Conservation (phyloP, 2,329 filamentous ascomycete species). For the Fusarium udum region DNA sequence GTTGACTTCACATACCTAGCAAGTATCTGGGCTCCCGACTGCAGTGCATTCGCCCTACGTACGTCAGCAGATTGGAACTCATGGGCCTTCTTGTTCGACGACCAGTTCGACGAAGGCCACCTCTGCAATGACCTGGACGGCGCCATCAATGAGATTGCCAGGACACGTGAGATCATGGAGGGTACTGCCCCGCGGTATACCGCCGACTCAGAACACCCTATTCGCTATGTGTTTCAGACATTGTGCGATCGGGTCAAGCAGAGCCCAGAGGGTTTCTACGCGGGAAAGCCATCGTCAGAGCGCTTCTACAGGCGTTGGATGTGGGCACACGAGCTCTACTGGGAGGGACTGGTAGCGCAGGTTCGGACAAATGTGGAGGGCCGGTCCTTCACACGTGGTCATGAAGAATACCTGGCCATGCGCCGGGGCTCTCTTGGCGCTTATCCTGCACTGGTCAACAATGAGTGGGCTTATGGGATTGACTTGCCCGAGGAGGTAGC, state of each 20-base stretch:
- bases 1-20: background rate
- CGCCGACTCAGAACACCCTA: background rate
- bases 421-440: background rate
- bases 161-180: background rate
- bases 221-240: background rate
- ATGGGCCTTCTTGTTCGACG: background rate
- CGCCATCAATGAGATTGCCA: background rate
- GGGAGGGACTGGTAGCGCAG: background rate
- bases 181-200: background rate
- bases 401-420: background rate
- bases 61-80: background rate
- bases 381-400: background rate
- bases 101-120: background rate
- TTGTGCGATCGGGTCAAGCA: background rate
- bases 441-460: background rate
- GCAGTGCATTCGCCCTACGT: background rate
- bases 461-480: background rate
- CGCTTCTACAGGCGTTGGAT: background rate
- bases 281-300: background rate
- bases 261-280: background rate
- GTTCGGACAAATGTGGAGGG: background rate
- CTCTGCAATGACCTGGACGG: background rate
- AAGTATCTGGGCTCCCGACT: background rate
- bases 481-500: background rate
- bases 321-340: background rate